phyloP scores from a whole-genome alignment of 768 basidiomycete species.

The Stropharia rugosoannulata region DNA sequence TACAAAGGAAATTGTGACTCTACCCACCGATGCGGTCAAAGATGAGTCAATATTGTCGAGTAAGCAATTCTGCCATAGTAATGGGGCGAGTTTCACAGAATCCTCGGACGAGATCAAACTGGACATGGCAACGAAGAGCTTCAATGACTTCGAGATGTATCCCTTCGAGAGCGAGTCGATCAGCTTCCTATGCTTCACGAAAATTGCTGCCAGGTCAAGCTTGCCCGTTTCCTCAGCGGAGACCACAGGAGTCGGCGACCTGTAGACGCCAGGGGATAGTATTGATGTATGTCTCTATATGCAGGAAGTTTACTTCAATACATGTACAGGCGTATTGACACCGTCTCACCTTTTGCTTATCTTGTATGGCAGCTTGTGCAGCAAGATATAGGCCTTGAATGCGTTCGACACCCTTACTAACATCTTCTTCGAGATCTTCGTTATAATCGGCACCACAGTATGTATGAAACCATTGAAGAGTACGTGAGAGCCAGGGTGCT shows the following conservation, averaged over 20 bases:
- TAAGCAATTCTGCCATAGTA: constrained; percentile 58
- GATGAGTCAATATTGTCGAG: constrained; percentile 37
- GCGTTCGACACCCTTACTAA: constrained; percentile 37
- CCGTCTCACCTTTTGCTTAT: constrained; percentile 39
- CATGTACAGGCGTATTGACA: neutral
- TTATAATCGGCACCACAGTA: constrained; percentile 35
- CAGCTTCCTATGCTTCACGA: constrained; percentile 36
- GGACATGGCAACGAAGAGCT: constrained; percentile 64
- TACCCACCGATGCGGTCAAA: constrained; percentile 50
- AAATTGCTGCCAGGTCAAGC: constrained; percentile 32
- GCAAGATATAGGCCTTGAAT: constrained; percentile 50
- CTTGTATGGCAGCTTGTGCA: constrained; percentile 46
- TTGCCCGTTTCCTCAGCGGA: constrained; percentile 14
- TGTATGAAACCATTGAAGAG: constrained; percentile 43
- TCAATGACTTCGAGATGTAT: constrained; percentile 45
- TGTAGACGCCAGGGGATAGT: constrained; percentile 12
- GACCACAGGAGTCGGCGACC: neutral
- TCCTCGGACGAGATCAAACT: constrained; percentile 49
- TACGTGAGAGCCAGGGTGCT: constrained; percentile 44
- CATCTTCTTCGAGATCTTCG: constrained; percentile 42
- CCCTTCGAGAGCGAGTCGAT: constrained; percentile 45
- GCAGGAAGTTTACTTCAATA: neutral
- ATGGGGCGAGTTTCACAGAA: constrained; percentile 47
- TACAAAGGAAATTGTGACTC: neutral
- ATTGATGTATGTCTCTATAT: constrained; percentile 21